phyloP scores from a whole-genome alignment of 352 stramenopile species.

The Globisporangium sylvaticum region DNA sequence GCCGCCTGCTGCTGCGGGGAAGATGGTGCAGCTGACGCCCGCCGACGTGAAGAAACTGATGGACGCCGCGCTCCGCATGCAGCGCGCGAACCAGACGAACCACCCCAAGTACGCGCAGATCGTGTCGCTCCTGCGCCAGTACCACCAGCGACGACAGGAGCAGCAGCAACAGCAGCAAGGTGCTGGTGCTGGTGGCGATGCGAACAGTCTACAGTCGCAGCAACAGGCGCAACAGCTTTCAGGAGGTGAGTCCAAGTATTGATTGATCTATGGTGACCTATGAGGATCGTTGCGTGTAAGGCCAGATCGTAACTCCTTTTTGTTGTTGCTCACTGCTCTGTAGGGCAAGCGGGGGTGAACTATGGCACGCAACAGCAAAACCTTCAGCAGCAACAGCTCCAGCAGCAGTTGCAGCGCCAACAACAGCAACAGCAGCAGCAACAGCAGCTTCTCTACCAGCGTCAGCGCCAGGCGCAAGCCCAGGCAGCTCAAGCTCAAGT shows the following conservation, averaged over 20 bases:
- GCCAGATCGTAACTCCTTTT: too few species aligned
- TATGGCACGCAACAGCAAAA: neutral
- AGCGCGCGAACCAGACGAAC: slow-evolving; percentile 65
- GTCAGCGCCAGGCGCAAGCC: slow-evolving; percentile 25
- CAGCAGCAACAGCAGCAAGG: slow-evolving; percentile 25
- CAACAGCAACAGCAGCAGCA: slow-evolving; percentile 26
- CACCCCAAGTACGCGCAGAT: slow-evolving; percentile 88
- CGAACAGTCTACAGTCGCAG: slow-evolving; percentile 1
- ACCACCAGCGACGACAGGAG: slow-evolving; percentile 43
- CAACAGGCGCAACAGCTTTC: neutral
- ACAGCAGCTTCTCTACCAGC: slow-evolving; percentile 27
- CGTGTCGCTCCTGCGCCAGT: slow-evolving; percentile 68
- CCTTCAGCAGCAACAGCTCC: slow-evolving; percentile 15
- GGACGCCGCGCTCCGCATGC: slow-evolving; percentile 78
- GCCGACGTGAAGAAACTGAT: slow-evolving; percentile 81
- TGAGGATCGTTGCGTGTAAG: too few species aligned
- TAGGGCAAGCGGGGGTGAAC: slow-evolving; percentile 1
- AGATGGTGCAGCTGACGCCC: slow-evolving; percentile 39
- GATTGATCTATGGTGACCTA: too few species aligned
- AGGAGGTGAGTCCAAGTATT: neutral
- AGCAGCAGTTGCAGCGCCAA: slow-evolving; percentile 18
- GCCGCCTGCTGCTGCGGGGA: neutral
- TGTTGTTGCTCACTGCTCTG: neutral
- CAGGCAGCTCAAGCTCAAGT: slow-evolving; percentile 21
- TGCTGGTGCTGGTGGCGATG: neutral